A percentile compares a stretch with the other conserved stretches of the same genome.
These are phyloP conservation scores for Lachnellula cervina DNA, from an alignment of 2,329 filamentous ascomycete species.

Conservation along the genomic window DNA sequence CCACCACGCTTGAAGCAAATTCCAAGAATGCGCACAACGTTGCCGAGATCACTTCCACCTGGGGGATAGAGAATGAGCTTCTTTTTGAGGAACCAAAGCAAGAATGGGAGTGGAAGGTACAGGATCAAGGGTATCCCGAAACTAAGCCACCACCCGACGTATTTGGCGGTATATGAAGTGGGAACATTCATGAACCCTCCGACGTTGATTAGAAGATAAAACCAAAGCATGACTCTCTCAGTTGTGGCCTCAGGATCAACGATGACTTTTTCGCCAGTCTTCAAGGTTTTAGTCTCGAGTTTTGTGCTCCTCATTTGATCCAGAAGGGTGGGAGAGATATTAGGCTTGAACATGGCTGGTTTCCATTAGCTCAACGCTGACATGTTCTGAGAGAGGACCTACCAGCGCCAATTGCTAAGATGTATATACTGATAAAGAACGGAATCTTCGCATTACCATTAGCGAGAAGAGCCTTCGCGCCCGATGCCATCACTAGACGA, in stretches of 20 bases:
- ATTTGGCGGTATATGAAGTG: conserved; percentile 40
- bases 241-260: conserved; percentile 55
- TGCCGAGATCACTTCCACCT: conserved; percentile 41
- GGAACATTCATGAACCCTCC: conserved; percentile 49
- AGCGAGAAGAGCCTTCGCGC: conserved; percentile 16
- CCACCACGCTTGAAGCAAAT: conserved; percentile 44
- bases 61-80: conserved; percentile 41
- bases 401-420: conserved; percentile 28
- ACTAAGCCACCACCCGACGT: conserved; percentile 46
- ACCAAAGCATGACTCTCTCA: conserved; percentile 41
- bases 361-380: conserved; percentile 36
- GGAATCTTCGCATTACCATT: conserved; percentile 61
- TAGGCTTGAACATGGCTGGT: conserved; percentile 64
- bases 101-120: conserved; percentile 54
- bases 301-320: conserved; percentile 47
- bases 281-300: conserved; percentile 37
- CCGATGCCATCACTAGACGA: conserved; percentile 34
- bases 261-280: conserved; percentile 56
- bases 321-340: conserved; percentile 58
- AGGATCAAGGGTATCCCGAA: conserved; percentile 48
- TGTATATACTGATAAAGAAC: conserved; percentile 25
- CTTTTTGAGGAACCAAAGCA: conserved; percentile 41
- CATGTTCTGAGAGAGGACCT: conserved; percentile 44
- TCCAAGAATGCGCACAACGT: conserved; percentile 39
- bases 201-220: conserved; percentile 67